Base-by-base conservation (phyloP, 352 stramenopile genomes). In the Lagenidium sp. region DNA sequence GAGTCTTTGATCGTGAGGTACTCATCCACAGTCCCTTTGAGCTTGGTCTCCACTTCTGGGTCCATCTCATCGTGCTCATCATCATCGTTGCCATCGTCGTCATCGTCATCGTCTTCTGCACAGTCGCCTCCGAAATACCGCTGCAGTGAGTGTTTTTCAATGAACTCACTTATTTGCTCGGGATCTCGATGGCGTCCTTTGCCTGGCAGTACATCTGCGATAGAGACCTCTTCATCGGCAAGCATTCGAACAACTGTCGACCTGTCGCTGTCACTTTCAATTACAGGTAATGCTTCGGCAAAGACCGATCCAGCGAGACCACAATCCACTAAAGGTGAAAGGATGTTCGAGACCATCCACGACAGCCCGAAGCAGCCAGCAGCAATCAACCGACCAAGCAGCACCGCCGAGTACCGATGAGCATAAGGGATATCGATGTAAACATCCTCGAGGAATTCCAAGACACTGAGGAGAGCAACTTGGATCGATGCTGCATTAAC, bases 361-460 rank as follows among this genome's bases (percentile, higher is more conserved):
- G 72, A 86, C 10, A 94, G 47, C 3, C 80, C 78, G 53, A 94
- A 92, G 47, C 82, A 94, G 16, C 82, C 82, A 1, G 62, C 70
- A 22, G 64, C 60, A 35, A 94, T 82, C 36, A 94, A 61, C 6
- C 76, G 66, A 11, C 79, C 82, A 37, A 94, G 69, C 24, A 92
- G 48, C 19, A 85, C 39, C 5, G 66, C 82, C 21, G 62, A 81
- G 56, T 91, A 91, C 55, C 89, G 63, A 34, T 92, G 77, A 15
- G 87, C 73, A 12, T 87, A 62, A 15, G 82, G 82, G 22, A 92
- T 79, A 49, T 94, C 82, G 39, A 94, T 94, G 39, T 70, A 73
- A 44, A 94, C 66, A 28, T 94, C 82, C 43, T 92, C 82, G 5
- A 94, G 55, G 39, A 91, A 90, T 52, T 92, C 78, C 49, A 85